Conservation (phyloP, 106 monocot species). For the Dendrobium chrysotoxum region DNA sequence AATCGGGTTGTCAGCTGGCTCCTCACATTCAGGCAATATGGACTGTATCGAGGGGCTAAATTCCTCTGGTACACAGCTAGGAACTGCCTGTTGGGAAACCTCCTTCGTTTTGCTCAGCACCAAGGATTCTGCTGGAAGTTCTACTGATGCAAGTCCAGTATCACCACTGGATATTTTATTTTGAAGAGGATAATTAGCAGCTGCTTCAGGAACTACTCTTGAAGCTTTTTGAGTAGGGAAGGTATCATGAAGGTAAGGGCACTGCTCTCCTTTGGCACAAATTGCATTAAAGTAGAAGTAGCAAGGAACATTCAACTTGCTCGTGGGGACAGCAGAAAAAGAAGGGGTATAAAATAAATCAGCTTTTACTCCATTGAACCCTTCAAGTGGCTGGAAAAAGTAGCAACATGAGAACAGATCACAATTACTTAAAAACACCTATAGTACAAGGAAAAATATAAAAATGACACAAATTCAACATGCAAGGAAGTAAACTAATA, state of each 20-base stretch:
- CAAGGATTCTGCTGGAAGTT: constrained; percentile 9
- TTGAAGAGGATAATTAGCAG: constrained; percentile 9
- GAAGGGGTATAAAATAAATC: background rate
- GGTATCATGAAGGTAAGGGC: constrained; percentile 40
- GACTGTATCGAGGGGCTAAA: constrained; percentile 21
- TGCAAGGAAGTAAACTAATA: too few relatives aligned
- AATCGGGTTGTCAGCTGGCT: constrained; percentile 11
- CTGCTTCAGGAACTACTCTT: constrained; percentile 3
- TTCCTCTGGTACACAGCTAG: constrained; percentile 4
- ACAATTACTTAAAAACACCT: background rate
- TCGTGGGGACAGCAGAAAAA: constrained; percentile 5
- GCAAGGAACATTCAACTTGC: constrained; percentile 38
- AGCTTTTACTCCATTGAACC: constrained; percentile 14
- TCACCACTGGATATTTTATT: constrained; percentile 24
- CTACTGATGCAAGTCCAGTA: constrained; percentile 24
- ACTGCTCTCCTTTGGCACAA: constrained; percentile 51
- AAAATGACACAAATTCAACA: background rate
- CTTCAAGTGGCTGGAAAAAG: constrained; percentile 45
- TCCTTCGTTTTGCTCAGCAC: constrained; percentile 8
- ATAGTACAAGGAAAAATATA: background rate
- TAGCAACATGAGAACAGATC: background rate
- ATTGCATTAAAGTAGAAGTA: constrained; percentile 47
- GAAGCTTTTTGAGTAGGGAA: constrained; percentile 13
- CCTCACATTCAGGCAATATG: constrained; percentile 22
- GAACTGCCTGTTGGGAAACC: too few relatives aligned